Evolutionary conservation across 2,329 filamentous ascomycete genomes (phyloP).

Genomic region (Monilinia laxa): DNA sequence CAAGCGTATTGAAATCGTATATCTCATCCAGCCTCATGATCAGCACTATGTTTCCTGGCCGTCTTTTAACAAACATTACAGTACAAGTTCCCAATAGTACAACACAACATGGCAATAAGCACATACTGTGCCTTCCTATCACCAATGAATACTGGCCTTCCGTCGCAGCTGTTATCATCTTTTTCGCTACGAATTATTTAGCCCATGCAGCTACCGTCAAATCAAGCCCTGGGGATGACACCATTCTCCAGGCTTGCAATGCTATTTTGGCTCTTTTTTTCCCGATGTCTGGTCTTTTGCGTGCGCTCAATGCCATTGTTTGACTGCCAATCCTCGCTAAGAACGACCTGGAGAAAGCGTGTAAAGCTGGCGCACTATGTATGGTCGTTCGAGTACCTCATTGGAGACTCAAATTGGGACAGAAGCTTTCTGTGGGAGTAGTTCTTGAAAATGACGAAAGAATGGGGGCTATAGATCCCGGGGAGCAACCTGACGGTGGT

Average conservation of each 20-base stretch:
- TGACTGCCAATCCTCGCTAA: background rate
- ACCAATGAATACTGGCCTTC: slow-evolving; percentile 5
- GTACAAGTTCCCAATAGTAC: background rate
- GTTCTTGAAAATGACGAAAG: background rate
- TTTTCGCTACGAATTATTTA: slow-evolving; percentile 37
- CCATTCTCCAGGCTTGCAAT: slow-evolving; percentile 9
- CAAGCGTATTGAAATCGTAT: background rate
- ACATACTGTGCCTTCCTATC: slow-evolving; percentile 6
- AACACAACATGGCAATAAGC: slow-evolving; percentile 7
- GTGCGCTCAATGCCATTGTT: slow-evolving; percentile 26
- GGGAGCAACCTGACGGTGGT: too few species aligned
- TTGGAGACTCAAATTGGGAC: slow-evolving; percentile 25
- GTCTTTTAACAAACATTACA: background rate
- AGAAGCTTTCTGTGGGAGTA: slow-evolving; percentile 8
- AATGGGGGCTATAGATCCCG: background rate
- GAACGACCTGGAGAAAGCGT: slow-evolving; percentile 24
- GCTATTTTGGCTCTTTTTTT: slow-evolving; percentile 26
- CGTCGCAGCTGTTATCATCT: slow-evolving; percentile 30
- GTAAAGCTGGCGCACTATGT: slow-evolving; percentile 32
- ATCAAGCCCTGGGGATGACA: slow-evolving; percentile 29
- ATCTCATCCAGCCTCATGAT: background rate
- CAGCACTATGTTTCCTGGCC: background rate
- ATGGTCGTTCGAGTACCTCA: slow-evolving; percentile 30
- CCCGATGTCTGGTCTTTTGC: slow-evolving; percentile 28
- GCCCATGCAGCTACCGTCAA: slow-evolving; percentile 34